A percentile compares a stretch with the other conserved stretches of the same genome.
phyloP scores from a whole-genome alignment of 768 basidiomycete genomes.

The Lyophyllum decastes region DNA sequence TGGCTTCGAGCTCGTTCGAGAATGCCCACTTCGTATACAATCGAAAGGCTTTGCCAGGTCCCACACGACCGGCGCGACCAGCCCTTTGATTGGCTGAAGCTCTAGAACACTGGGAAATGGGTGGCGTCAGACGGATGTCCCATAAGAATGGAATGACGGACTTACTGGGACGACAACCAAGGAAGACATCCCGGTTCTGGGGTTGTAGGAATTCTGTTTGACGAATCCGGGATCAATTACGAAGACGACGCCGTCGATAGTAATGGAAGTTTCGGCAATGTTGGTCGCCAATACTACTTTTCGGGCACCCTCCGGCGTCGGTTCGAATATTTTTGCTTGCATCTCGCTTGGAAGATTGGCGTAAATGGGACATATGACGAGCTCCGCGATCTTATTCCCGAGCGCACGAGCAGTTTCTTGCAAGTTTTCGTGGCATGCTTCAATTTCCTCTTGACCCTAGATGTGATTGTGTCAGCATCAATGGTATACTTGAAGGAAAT shows the following conservation, averaged over 20 bases:
- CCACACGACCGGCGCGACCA: conserved; percentile 96
- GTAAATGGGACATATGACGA: conserved; percentile 97
- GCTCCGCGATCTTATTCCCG: conserved; percentile 93
- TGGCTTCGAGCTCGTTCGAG: conserved; percentile 92
- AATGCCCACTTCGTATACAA: conserved; percentile 99
- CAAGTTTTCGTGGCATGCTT: conserved; percentile 94
- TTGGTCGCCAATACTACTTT: conserved; percentile 99
- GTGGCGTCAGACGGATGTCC: background rate
- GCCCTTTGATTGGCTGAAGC: conserved; percentile 98
- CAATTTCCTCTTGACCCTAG: conserved; percentile 99
- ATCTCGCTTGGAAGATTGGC: conserved; percentile 99
- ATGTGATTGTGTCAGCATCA: conserved; percentile 3
- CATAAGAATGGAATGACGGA: conserved; percentile 13
- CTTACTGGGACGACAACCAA: conserved; percentile 92
- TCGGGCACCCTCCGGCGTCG: conserved; percentile 92
- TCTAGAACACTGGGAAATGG: conserved; percentile 76
- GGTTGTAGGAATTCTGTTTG: conserved; percentile 99
- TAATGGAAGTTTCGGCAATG: conserved; percentile 99
- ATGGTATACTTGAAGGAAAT: background rate
- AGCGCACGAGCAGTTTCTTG: conserved; percentile 93
- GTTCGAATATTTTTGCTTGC: conserved; percentile 99
- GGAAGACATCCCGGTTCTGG: conserved; percentile 97
- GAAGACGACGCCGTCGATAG: conserved; percentile 98
- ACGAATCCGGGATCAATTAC: conserved; percentile 99
- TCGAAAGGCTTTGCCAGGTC: conserved; percentile 98